phyloP scores from a whole-genome alignment of 2,329 filamentous ascomycete species.

The Nigrospora osmanthi region DNA sequence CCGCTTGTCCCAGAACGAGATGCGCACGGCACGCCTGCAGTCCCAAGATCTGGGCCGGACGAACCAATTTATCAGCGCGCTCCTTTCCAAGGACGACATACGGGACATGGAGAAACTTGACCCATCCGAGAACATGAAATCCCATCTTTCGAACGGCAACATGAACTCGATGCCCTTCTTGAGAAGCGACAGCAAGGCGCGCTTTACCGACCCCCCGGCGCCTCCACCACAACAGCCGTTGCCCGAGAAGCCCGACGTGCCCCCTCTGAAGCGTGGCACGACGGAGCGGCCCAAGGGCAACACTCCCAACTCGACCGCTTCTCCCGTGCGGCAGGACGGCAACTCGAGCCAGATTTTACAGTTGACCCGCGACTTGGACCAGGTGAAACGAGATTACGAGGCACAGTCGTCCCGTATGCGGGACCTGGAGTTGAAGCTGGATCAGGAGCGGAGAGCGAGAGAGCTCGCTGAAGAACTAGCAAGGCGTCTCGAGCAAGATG shows the following conservation, averaged over 20 bases:
- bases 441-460: constrained; percentile 72
- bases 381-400: constrained; percentile 80
- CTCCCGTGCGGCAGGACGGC: constrained; percentile 49
- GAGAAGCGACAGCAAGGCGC: constrained; percentile 68
- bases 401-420: constrained; percentile 72
- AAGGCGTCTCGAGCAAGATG: constrained; percentile 56
- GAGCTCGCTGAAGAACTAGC: constrained; percentile 79
- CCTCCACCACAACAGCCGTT: constrained; percentile 89
- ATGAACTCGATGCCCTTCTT: constrained; percentile 30
- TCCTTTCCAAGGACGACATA: constrained; percentile 65
- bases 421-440: constrained; percentile 71
- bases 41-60: constrained; percentile 78
- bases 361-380: constrained; percentile 76
- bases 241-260: constrained; percentile 82
- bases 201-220: constrained; percentile 88
- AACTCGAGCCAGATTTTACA: constrained; percentile 69
- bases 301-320: constrained; percentile 34
- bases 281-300: constrained; percentile 65
- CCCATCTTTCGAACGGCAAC: constrained; percentile 37
- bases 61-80: constrained; percentile 68
- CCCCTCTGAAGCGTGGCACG: constrained; percentile 65
- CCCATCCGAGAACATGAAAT: constrained; percentile 35
- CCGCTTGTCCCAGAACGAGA: constrained; percentile 58
- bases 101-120: constrained; percentile 50
- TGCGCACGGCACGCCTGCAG: constrained; percentile 83